Conservation (phyloP, 2,329 filamentous ascomycete genomes). For the Clarireedia monteithiana region DNA sequence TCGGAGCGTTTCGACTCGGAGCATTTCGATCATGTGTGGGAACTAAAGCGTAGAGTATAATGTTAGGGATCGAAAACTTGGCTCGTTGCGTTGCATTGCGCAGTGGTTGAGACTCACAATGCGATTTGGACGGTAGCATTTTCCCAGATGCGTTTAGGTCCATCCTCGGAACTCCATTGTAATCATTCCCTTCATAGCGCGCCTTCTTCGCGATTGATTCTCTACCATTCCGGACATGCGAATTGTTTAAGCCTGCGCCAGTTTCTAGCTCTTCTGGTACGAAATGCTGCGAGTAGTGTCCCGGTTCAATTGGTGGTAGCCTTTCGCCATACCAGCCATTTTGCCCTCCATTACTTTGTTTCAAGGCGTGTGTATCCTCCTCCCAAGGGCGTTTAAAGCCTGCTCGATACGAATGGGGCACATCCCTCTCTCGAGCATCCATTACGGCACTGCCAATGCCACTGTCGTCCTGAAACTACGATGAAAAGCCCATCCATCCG, state of each 20-base stretch:
- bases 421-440: conserved; percentile 25
- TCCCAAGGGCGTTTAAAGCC: conserved; percentile 27
- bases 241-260: conserved; percentile 8
- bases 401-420: conserved; percentile 21
- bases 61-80: conserved; percentile 12
- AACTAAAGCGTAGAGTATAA: conserved; percentile 10
- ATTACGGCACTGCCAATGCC: conserved; percentile 24
- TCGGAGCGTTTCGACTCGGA: conserved; percentile 9
- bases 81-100: neutral
- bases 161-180: conserved; percentile 13
- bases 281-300: conserved; percentile 12
- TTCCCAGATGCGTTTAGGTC: conserved; percentile 14
- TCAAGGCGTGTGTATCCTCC: conserved; percentile 12
- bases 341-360: conserved; percentile 7
- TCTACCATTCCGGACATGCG: conserved; percentile 14
- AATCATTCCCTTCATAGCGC: conserved; percentile 19
- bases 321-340: conserved; percentile 16
- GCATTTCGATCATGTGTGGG: conserved; percentile 12
- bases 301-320: conserved; percentile 23
- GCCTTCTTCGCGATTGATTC: conserved; percentile 16
- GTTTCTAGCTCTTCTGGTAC: conserved; percentile 9
- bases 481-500: conserved; percentile 26
- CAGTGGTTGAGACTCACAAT: conserved; percentile 14
- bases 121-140: conserved; percentile 10
- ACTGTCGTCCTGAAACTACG: conserved; percentile 18